Conservation (phyloP, 306 rosid species). For the Cicer judaicum region DNA sequence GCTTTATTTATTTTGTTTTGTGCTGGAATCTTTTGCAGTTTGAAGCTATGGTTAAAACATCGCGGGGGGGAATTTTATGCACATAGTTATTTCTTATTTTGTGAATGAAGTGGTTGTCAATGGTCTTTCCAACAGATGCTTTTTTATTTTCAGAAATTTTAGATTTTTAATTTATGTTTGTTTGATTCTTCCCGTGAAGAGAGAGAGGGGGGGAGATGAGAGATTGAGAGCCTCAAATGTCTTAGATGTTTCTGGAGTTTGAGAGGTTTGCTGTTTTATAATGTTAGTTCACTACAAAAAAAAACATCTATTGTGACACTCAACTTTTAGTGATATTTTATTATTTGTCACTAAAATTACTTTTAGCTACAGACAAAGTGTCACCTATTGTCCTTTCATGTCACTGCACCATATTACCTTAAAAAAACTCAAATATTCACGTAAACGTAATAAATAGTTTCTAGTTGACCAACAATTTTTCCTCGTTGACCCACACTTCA, state of each 20-base stretch:
- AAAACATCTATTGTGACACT: too few species aligned
- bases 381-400: too few species aligned
- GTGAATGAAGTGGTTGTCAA: conserved; percentile 57
- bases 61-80: conserved; percentile 60
- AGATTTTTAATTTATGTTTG: not conserved
- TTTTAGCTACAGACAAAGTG: too few species aligned
- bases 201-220: not conserved
- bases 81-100: conserved; percentile 50
- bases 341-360: too few species aligned
- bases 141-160: not conserved
- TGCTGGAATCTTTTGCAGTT: conserved; percentile 35
- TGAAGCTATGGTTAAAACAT: conserved; percentile 43
- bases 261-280: conserved; percentile 27
- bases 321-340: too few species aligned
- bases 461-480: too few species aligned
- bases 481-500: too few species aligned
- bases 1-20: not conserved
- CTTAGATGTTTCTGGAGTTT: conserved; percentile 1
- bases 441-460: too few species aligned
- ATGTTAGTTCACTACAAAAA: conserved; percentile 5
- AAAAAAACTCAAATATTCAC: too few species aligned
- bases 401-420: too few species aligned
- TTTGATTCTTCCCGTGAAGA: not conserved
- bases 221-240: conserved; percentile 3
- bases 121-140: conserved; percentile 59